phyloP scores from a whole-genome alignment of 2,329 filamentous ascomycete species.

The Neonectria sp. region DNA sequence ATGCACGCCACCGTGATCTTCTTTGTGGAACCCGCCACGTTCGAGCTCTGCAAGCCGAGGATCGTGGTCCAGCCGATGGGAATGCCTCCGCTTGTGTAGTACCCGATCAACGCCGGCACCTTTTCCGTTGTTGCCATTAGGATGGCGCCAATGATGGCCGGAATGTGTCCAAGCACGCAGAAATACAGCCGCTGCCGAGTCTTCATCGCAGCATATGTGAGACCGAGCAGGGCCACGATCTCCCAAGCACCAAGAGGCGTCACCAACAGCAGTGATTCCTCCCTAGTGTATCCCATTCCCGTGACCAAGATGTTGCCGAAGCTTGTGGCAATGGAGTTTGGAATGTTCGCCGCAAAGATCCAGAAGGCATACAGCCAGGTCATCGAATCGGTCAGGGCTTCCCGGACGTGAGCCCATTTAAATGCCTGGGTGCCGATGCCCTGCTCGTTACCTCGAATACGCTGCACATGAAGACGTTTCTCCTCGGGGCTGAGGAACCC shows the following conservation, averaged over 20 bases:
- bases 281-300: constrained; percentile 31
- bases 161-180: constrained; percentile 33
- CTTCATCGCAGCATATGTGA: constrained; percentile 35
- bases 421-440: constrained; percentile 37
- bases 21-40: constrained; percentile 41
- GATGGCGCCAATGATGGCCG: constrained; percentile 38
- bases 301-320: constrained; percentile 38
- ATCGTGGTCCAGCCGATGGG: constrained; percentile 43
- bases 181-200: constrained; percentile 34
- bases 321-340: constrained; percentile 36
- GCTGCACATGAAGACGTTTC: constrained; percentile 29
- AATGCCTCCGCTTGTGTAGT: constrained; percentile 39
- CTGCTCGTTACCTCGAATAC: constrained; percentile 35
- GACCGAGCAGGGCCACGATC: constrained; percentile 33
- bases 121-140: constrained; percentile 43
- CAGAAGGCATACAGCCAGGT: constrained; percentile 42
- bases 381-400: constrained; percentile 37
- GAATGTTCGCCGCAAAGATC: constrained; percentile 42
- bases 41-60: constrained; percentile 39
- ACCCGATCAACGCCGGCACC: constrained; percentile 38
- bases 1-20: constrained; percentile 43
- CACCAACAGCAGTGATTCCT: constrained; percentile 33
- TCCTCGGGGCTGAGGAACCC: constrained; percentile 25
- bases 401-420: constrained; percentile 37
- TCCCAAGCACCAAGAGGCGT: constrained; percentile 38